A percentile compares a stretch with the other conserved stretches of the same genome.
phyloP scores from a whole-genome alignment of 441 rosid genomes.

The Hura crepitans region DNA sequence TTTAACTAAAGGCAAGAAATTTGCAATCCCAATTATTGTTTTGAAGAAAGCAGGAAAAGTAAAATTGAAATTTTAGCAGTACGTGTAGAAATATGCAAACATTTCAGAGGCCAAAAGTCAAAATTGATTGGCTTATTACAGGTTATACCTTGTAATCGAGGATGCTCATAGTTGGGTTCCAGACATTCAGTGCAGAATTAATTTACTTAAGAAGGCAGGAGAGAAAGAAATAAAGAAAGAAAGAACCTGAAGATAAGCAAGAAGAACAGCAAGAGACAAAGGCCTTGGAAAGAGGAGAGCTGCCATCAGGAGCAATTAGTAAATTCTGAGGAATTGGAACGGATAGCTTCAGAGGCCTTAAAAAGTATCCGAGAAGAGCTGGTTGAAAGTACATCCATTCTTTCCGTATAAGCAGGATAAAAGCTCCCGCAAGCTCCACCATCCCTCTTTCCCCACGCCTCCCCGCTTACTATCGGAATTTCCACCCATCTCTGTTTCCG shows the following conservation, averaged over 20 bases:
- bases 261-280: slow-evolving; percentile 74
- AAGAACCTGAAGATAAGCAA: slow-evolving; percentile 82
- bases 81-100: too few species aligned
- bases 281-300: slow-evolving; percentile 77
- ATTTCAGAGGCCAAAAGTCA: too few species aligned
- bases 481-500: slow-evolving; percentile 14
- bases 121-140: neutral
- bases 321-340: slow-evolving; percentile 68
- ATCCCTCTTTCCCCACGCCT: slow-evolving; percentile 85
- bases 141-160: neutral
- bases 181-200: too few species aligned
- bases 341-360: slow-evolving; percentile 80
- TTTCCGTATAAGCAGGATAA: slow-evolving; percentile 80
- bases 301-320: slow-evolving; percentile 60
- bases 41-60: neutral
- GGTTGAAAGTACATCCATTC: slow-evolving; percentile 74
- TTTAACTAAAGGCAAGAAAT: neutral
- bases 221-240: neutral
- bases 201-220: too few species aligned
- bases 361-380: slow-evolving; percentile 76
- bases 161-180: too few species aligned
- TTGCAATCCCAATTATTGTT: neutral
- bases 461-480: neutral
- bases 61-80: neutral
- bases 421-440: slow-evolving; percentile 94